A percentile compares a stretch with the other conserved stretches of the same genome.
Conservation (phyloP, 768 basidiomycete species). For the Rhodotorula kratochvilovae region DNA sequence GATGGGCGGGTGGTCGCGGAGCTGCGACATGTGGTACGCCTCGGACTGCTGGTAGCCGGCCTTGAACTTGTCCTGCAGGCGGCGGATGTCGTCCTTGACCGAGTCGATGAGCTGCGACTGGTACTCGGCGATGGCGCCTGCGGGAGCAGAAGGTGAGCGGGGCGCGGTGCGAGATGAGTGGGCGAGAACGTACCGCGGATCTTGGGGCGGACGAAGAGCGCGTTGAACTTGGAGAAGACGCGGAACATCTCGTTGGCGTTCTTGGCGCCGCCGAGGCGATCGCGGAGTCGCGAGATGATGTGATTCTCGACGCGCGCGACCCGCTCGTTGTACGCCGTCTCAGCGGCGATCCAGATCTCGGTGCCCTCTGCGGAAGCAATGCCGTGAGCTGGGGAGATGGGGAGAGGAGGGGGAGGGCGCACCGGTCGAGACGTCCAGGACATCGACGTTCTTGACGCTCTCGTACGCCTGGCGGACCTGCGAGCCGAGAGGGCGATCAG, state of each 20-base stretch:
- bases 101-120: conserved; percentile 98
- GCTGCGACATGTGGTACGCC: conserved; percentile 80
- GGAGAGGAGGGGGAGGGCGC: conserved; percentile 44
- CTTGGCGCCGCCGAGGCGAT: conserved; percentile 85
- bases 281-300: conserved; percentile 87
- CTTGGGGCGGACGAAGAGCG: conserved; percentile 91
- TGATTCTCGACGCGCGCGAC: conserved; percentile 97
- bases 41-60: conserved; percentile 92
- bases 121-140: conserved; percentile 95
- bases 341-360: conserved; percentile 95
- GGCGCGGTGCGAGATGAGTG: too few species aligned
- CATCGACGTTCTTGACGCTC: conserved; percentile 92
- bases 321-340: conserved; percentile 95
- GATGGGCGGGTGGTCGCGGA: conserved; percentile 97
- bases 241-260: conserved; percentile 99
- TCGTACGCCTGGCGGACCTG: conserved; percentile 88
- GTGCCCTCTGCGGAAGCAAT: conserved; percentile 66
- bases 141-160: too few species aligned
- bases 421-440: conserved; percentile 89
- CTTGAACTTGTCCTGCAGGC: conserved; percentile 95
- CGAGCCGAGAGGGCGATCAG: background rate
- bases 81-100: conserved; percentile 96
- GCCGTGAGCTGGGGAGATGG: background rate
- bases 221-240: conserved; percentile 97
- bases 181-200: conserved; percentile 50